Base-by-base conservation (phyloP, 352 stramenopile genomes). In the Globisporangium spiculum region DNA sequence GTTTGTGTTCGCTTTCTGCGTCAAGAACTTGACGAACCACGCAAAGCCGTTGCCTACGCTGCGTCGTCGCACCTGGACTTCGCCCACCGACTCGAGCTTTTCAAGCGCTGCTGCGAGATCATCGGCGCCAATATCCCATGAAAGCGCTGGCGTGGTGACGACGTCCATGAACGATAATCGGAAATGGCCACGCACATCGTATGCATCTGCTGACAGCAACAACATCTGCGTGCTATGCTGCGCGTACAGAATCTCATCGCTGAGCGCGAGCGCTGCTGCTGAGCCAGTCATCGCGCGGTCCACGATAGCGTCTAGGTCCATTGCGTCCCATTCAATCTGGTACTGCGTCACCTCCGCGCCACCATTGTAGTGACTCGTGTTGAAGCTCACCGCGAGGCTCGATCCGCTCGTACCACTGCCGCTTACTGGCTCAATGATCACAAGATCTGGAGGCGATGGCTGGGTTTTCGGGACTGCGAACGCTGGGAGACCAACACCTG, bases 281-380 rank as follows among this genome's bases (percentile, higher is more conserved):
- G 72, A 34, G 58, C 75, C 74, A 2, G 65, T 66, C 3, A 82
- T 69, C 1, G 79, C 79, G 9, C 69, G 75, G 7, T 70, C 54
- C 26, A 81, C 65, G 9, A 94, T 70, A 7, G 84, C 81, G 14
- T 89, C 79, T 8, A 96, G 63, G 54, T 94, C 90, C 77, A 98
- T 92, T 3, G 79, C 83, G 68, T 98, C 95, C 93, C 93, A 99
- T 56, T 98, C 91, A 59, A 99, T 87, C 65, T 93, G 91, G 71
- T 97, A 97, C 64, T 92, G 77, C 14, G 75, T 96, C n/a, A 97
- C 82, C 1, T 75, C 71, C 0, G 85, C 80, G 8, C 93, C 93
- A 6, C 93, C 93, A 55, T 96, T 82, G 67, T 97, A 80, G 63
- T 84, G 81, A 12, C 73, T 79, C 0, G 83, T 80, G 36, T 91